phyloP scores from a whole-genome alignment of 129 eudicot genomes.

The Mikania micrantha region DNA sequence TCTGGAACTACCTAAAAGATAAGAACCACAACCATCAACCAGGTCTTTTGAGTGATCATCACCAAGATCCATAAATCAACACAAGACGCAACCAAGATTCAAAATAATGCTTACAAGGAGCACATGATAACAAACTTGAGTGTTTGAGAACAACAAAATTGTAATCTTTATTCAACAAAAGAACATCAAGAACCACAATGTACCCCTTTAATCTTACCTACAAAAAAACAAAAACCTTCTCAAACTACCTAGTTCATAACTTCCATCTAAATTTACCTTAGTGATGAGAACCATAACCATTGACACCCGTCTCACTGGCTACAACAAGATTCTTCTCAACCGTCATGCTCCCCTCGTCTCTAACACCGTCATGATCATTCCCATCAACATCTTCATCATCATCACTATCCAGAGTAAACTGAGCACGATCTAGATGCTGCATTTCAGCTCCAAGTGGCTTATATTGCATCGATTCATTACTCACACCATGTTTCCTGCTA shows the following conservation, averaged over 20 bases:
- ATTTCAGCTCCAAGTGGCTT: constrained; percentile 68
- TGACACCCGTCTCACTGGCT: constrained; percentile 34
- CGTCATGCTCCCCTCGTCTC: constrained; percentile 34
- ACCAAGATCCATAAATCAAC: neutral
- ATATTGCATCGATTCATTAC: constrained; percentile 35
- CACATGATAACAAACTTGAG: neutral
- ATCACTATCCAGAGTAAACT: constrained; percentile 76
- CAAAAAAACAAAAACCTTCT: neutral
- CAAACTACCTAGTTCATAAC: neutral
- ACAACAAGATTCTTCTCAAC: constrained; percentile 28
- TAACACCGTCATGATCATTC: no score
- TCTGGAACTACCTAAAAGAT: constrained; percentile 33
- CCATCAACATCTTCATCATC: constrained; percentile 60
- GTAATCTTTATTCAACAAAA: neutral
- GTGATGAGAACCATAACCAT: constrained; percentile 58
- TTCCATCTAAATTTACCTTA: constrained; percentile 30
- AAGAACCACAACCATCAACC: constrained; percentile 56
- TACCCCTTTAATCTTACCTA: constrained; percentile 6
- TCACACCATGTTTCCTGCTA: constrained; percentile 48
- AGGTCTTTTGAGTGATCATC: neutral
- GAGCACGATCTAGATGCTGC: constrained; percentile 37
- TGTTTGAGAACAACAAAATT: neutral
- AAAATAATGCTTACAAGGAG: neutral
- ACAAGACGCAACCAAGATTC: constrained; percentile 2
- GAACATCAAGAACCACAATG: constrained; percentile 12